These are phyloP conservation scores for Picochlorum sp. DNA, from an alignment of 139 green algal genomes.

Conservation along the genomic window DNA sequence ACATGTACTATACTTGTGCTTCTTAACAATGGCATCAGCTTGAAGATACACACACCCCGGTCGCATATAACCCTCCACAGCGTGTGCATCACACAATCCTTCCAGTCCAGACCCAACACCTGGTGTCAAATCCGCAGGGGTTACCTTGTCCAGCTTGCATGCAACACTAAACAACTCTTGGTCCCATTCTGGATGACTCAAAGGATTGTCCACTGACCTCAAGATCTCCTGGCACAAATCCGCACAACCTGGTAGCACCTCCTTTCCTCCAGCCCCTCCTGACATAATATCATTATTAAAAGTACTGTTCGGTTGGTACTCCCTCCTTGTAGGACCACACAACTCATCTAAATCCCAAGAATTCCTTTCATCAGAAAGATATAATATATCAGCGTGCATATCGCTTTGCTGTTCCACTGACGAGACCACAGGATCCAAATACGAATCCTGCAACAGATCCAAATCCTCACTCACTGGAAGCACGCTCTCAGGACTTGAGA, in stretches of 20 bases:
- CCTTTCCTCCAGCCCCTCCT: not conserved
- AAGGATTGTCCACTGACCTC: constrained; percentile 17
- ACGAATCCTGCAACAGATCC: constrained; percentile 23
- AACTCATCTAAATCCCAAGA: constrained; percentile 31
- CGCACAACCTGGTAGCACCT: not conserved
- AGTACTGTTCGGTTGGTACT: not conserved
- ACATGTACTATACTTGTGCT: not conserved
- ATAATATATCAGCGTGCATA: not conserved
- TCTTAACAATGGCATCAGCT: not conserved
- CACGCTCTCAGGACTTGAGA: not conserved
- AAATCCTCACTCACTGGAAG: not conserved
- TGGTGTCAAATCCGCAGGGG: constrained; percentile 57
- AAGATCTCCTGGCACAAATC: constrained; percentile 9
- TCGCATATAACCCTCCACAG: constrained; percentile 60
- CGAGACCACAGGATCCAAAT: constrained; percentile 13
- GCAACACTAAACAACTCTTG: constrained; percentile 16
- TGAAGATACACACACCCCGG: constrained; percentile 73
- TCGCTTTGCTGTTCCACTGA: not conserved
- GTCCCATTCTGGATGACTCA: constrained; percentile 11
- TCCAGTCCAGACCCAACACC: constrained; percentile 47
- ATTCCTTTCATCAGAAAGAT: not conserved
- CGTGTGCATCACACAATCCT: constrained; percentile 31
- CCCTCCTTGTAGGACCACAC: not conserved
- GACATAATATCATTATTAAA: not conserved
- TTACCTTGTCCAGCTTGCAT: constrained; percentile 73